These are phyloP conservation scores for Podila verticillata DNA, from an alignment of 192 early-diverging fungal species.

Conservation along the genomic window DNA sequence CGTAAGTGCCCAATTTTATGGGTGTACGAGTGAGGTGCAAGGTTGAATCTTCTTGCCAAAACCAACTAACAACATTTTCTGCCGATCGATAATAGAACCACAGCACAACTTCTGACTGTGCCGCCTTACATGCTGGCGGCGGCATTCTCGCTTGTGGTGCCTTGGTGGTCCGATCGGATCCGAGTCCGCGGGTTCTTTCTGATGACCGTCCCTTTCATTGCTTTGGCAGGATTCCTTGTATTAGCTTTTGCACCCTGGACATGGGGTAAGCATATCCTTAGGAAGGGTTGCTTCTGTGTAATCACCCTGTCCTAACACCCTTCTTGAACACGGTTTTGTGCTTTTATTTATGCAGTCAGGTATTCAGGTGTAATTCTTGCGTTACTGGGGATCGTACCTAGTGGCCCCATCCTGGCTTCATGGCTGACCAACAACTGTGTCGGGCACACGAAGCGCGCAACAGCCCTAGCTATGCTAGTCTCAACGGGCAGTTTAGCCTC, in stretches of 20 bases:
- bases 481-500: conserved; percentile 63
- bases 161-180: conserved; percentile 60
- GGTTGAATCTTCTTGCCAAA: conserved; percentile 64
- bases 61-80: conserved; percentile 20
- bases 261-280: conserved; percentile 27
- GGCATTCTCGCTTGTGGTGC: conserved; percentile 50
- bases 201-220: conserved; percentile 31
- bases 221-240: conserved; percentile 59
- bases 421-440: conserved; percentile 72
- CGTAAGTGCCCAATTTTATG: conserved; percentile 41
- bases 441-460: conserved; percentile 68
- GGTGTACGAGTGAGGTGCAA: too few species aligned
- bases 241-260: conserved; percentile 28
- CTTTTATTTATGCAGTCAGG: conserved; percentile 10
- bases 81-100: conserved; percentile 4
- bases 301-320: conserved; percentile 40
- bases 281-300: too few species aligned
- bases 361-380: conserved; percentile 13
- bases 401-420: conserved; percentile 10
- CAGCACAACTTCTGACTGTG: conserved; percentile 55
- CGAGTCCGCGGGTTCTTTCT: conserved; percentile 56
- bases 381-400: conserved; percentile 26
- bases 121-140: conserved; percentile 52
- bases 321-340: conserved; percentile 34
- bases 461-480: conserved; percentile 57